These are phyloP conservation scores for Coemansia sp. DNA, from an alignment of 371 early-diverging fungal genomes.

Conservation along the genomic window DNA sequence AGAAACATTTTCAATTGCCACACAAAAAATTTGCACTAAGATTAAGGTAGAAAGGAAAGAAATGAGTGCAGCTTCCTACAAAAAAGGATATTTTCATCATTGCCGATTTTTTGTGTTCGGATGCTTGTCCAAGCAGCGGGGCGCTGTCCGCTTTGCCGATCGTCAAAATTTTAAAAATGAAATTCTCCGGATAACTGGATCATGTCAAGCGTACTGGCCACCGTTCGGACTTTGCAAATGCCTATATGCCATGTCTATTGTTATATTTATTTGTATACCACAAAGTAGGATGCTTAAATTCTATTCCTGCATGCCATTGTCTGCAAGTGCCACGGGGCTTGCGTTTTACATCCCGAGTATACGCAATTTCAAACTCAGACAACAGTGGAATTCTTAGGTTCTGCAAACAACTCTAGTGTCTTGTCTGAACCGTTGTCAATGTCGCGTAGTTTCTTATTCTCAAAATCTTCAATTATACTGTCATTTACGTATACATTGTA, in stretches of 20 bases:
- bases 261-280: too few relatives aligned
- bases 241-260: too few relatives aligned
- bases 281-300: too few relatives aligned
- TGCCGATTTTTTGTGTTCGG: background rate
- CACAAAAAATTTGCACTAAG: background rate
- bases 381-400: background rate
- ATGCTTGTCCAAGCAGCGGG: background rate
- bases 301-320: background rate
- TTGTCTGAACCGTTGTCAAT: background rate
- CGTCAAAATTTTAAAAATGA: too few relatives aligned
- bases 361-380: slow-evolving; percentile 1
- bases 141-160: too few relatives aligned
- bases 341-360: background rate
- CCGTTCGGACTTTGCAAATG: too few relatives aligned
- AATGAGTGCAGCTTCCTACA: too few relatives aligned
- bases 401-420: background rate
- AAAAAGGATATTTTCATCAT: background rate
- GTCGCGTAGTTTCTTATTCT: background rate
- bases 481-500: background rate
- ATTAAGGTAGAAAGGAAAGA: background rate
- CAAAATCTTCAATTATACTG: background rate
- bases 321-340: background rate
- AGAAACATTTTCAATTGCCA: background rate
- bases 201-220: too few relatives aligned
- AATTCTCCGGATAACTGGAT: too few relatives aligned